Evolutionary conservation across 2,329 filamentous ascomycete species (phyloP), one percentile per base, ranked within the genome.

Genomic region (Exophiala alcalophila): DNA sequence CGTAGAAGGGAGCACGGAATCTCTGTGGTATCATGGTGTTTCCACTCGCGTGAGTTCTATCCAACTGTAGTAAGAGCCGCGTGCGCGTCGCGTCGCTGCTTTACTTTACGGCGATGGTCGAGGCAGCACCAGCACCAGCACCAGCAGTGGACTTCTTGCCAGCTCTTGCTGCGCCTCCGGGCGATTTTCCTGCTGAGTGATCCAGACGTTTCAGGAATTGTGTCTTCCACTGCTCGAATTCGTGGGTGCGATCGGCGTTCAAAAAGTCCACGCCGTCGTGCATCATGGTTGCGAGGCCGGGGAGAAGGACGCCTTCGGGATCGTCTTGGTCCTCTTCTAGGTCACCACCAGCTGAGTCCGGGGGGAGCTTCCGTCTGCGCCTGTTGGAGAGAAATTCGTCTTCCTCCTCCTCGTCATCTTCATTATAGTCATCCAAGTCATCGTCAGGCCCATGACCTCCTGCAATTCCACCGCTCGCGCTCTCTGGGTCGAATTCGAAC

Each of bases 251-350:
- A 24, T 71, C 64, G 16, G 69, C 65, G 52, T 67, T 71, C 52
- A 71, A 42, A 59, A 65, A 72, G 55, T 73, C 68, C 9, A 72
- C 57, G 4, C 64, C 61, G 53, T 68, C 64, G 47, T 72, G 69
- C 68, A 73, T 71, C 70, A 73, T 73, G 0, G 70, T 73, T 4
- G 67, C 68, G 18, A 73, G 54, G 9, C 70, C 70, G 4, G 70
- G 67, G 11, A 70, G 57, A 5, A 73, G 60, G 6, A 66, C 63
- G 4, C 60, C 59, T 11, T 61, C 56, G 3, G 50, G 42, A 21
- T 61, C 55, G 28, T 65, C 62, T 1, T 58, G 61, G 26, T 62
- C 33, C 10, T 44, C 41, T 8, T 35, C 24, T 4, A 24, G 20
- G 7, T 19, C 18, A 5, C 29, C 15, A n/a, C 11, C 24, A 2